Evolutionary conservation across 2,329 filamentous ascomycete genomes (phyloP).

Genomic region (Sporothrix dimorphospora): DNA sequence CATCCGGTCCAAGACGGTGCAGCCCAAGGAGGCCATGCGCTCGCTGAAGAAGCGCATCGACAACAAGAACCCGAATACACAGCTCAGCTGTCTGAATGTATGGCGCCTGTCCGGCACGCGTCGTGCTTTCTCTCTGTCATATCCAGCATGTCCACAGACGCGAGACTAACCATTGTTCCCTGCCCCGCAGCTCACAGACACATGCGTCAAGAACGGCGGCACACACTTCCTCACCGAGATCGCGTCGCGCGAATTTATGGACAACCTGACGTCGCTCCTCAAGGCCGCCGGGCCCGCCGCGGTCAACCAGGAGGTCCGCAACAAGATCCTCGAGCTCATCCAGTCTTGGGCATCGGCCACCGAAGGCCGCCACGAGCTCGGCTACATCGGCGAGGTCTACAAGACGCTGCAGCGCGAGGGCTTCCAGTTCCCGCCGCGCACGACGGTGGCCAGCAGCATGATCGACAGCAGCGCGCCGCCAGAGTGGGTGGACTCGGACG

Average conservation of each 20-base stretch:
- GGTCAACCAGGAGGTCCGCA: slow-evolving; percentile 81
- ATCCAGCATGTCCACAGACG: too few relatives aligned
- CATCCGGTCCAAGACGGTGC: slow-evolving; percentile 95
- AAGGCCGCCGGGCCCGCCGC: slow-evolving; percentile 75
- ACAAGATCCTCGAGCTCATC: slow-evolving; percentile 89
- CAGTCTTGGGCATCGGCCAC: slow-evolving; percentile 92
- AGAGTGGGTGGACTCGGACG: slow-evolving; percentile 96
- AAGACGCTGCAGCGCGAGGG: slow-evolving; percentile 79
- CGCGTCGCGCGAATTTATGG: slow-evolving; percentile 96
- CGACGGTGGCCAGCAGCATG: slow-evolving; percentile 92
- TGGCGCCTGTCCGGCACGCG: slow-evolving; percentile 31
- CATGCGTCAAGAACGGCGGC: slow-evolving; percentile 97
- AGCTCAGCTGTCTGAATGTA: slow-evolving; percentile 92
- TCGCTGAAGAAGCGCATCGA: slow-evolving; percentile 91
- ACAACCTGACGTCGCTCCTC: slow-evolving; percentile 88
- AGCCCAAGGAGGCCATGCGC: slow-evolving; percentile 97
- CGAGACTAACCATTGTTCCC: neutral
- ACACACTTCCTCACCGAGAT: slow-evolving; percentile 94
- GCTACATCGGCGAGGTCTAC: slow-evolving; percentile 89
- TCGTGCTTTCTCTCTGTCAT: neutral
- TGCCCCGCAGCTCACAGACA: slow-evolving; percentile 76
- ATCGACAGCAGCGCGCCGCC: slow-evolving; percentile 96
- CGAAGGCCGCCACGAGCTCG: slow-evolving; percentile 78
- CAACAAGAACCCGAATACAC: slow-evolving; percentile 96
- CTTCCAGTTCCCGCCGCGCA: slow-evolving; percentile 84